Evolutionary conservation across 1,284 basidiomycete species (phyloP), one percentile per base, ranked within the genome.

Genomic region (Neotropicomus parvogracilis): DNA sequence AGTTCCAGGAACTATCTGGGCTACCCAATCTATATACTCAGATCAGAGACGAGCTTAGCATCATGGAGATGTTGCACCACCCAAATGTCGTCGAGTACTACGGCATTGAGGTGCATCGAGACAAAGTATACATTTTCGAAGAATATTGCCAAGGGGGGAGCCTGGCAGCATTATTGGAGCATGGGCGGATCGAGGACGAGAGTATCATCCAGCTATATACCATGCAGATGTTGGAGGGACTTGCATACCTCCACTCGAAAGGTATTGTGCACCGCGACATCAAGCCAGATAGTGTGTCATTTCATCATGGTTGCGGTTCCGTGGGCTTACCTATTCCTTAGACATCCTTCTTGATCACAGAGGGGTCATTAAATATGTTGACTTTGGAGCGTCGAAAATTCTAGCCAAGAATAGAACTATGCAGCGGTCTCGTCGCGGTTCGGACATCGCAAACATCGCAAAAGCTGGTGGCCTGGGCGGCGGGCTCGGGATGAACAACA

Each of bases 61-160:
- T 99, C 53, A 99, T 99, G 97, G 93, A 97, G 70, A 89, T 99
- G 85, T 79, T 99, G 27, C 90, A 91, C 56, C 97, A 99, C 69
- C 93, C 92, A 13, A 99, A 99, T 64, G 90, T 99, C 48, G 97
- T 99, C 50, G 95, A 99, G 69, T 99, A 98, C 70, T 98, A 97
- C 64, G 97, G 97, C 32, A 97, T 99, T 59, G 97, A 99, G 69
- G 95, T 98, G 6, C 95, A 99, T 67, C 88, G 97, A 19, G 97
- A 99, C 73, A 95, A 95, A 69, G 94, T 99, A 11, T 99, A 97
- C 73, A 98, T 99, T 57, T 99, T 99, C 66, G 95, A 99, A 68
- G 95, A 99, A 72, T 99, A 91, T 68, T 99, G 97, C 65, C 91
- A 95, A 63, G 95, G 95, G 33, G 97, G 97, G 12, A 97, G 91